Conservation (phyloP, 805 yeast species). For the Teunomyces funiuensis region DNA sequence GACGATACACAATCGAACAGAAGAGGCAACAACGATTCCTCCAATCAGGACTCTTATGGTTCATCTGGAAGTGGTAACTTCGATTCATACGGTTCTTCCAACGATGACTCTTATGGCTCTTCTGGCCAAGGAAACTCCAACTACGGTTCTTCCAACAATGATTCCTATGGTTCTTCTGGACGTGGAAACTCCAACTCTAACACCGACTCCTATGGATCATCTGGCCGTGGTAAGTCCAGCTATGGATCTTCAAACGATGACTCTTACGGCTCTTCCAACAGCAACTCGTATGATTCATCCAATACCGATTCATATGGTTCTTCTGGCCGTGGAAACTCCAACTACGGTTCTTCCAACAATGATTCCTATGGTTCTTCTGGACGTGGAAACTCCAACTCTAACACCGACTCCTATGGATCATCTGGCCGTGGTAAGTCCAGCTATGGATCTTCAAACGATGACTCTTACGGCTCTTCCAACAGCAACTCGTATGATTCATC, state of each 20-base stretch:
- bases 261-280: conserved; percentile 12
- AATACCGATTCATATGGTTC: conserved; percentile 18
- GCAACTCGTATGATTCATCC: conserved; percentile 23
- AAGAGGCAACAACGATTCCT: conserved; percentile 18
- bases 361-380: conserved; percentile 21
- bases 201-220: conserved; percentile 24
- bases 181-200: conserved; percentile 6
- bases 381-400: conserved; percentile 2
- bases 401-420: conserved; percentile 20
- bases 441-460: conserved; percentile 22
- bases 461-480: conserved; percentile 33
- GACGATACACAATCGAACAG: conserved; percentile 14
- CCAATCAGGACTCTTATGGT: conserved; percentile 25
- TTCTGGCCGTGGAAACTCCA: conserved; percentile 17
- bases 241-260: conserved; percentile 17
- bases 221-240: conserved; percentile 8
- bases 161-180: conserved; percentile 22
- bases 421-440: conserved; percentile 14
- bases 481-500: too few relatives aligned
- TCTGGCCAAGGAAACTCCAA: conserved; percentile 17
- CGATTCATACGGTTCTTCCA: too few relatives aligned
- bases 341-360: conserved; percentile 19
- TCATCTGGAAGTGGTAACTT: too few relatives aligned
- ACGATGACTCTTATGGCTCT: conserved; percentile 18
- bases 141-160: conserved; percentile 15